A percentile compares a stretch with the other conserved stretches of the same genome.
phyloP scores from a whole-genome alignment of 2,329 filamentous ascomycete species.

The Fusarium dlaminii region DNA sequence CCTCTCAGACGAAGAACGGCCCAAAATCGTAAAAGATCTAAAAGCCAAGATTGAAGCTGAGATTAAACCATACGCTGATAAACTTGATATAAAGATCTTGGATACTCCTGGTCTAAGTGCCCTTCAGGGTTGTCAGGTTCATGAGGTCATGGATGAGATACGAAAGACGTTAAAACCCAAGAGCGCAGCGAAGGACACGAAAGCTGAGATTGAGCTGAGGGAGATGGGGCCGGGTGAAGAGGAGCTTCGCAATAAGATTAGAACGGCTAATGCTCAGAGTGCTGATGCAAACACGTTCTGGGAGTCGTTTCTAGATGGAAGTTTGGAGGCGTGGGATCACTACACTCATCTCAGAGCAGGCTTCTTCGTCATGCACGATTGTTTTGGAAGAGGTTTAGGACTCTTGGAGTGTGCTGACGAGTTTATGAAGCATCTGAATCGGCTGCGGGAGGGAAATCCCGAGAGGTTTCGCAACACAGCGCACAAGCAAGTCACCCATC shows the following conservation, averaged over 20 bases:
- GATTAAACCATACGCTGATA: constrained; percentile 7
- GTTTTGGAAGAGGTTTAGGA: constrained; percentile 34
- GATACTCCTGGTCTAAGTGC: constrained; percentile 39
- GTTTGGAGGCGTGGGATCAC: constrained; percentile 46
- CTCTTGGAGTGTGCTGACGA: constrained; percentile 43
- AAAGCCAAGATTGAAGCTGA: constrained; percentile 21
- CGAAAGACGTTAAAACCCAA: constrained; percentile 14
- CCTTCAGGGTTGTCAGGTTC: constrained; percentile 12
- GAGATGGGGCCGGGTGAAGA: constrained; percentile 24
- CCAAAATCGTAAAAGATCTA: constrained; percentile 21
- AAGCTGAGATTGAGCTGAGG: not conserved
- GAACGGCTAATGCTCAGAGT: constrained; percentile 13
- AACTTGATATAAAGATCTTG: constrained; percentile 30
- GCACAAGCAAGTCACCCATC: constrained; percentile 38
- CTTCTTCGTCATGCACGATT: constrained; percentile 44
- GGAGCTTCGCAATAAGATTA: constrained; percentile 16
- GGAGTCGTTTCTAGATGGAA: constrained; percentile 39
- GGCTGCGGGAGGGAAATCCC: constrained; percentile 39
- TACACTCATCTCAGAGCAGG: constrained; percentile 48
- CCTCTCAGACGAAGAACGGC: constrained; percentile 27
- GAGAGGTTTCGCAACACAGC: constrained; percentile 48
- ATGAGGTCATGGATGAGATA: constrained; percentile 29
- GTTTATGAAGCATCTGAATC: constrained; percentile 44
- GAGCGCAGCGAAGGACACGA: not conserved
- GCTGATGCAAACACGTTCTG: constrained; percentile 38